A percentile compares a stretch with the other conserved stretches of the same genome.
These are phyloP conservation scores for Favolaschia claudopus DNA, from an alignment of 768 basidiomycete species.

Conservation along the genomic window DNA sequence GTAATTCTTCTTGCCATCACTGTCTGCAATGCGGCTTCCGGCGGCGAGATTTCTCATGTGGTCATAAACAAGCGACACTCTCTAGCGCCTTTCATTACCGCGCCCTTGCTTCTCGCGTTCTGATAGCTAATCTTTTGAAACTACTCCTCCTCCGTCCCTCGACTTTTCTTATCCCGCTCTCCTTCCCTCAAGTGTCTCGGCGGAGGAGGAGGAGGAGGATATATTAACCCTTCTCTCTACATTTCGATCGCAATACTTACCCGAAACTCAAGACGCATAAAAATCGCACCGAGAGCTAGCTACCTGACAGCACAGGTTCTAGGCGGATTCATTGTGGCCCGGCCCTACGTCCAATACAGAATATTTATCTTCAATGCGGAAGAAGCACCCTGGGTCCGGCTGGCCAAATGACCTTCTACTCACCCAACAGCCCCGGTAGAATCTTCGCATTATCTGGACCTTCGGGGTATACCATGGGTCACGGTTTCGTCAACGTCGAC, in stretches of 20 bases:
- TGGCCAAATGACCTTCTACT: background rate
- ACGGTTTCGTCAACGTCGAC: constrained; percentile 41
- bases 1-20: constrained; percentile 50
- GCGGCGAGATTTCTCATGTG: background rate
- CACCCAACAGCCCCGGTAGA: constrained; percentile 5
- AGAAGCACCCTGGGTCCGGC: background rate
- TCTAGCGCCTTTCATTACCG: too few relatives aligned
- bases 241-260: too few relatives aligned
- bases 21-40: constrained; percentile 19
- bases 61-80: background rate
- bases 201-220: too few relatives aligned
- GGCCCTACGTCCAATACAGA: constrained; percentile 55
- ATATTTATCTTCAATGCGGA: constrained; percentile 43
- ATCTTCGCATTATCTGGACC: constrained; percentile 34
- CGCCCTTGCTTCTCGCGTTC: too few relatives aligned
- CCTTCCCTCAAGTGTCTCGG: too few relatives aligned
- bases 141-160: too few relatives aligned
- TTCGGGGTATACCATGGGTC: constrained; percentile 34
- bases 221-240: too few relatives aligned
- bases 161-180: too few relatives aligned
- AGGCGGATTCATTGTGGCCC: constrained; percentile 54
- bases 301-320: constrained; percentile 55
- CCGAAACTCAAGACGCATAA: too few relatives aligned
- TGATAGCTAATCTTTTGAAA: too few relatives aligned
- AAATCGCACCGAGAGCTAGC: too few relatives aligned